Conservation (phyloP, 2,329 filamentous ascomycete genomes). For the Aureobasidium zeae region DNA sequence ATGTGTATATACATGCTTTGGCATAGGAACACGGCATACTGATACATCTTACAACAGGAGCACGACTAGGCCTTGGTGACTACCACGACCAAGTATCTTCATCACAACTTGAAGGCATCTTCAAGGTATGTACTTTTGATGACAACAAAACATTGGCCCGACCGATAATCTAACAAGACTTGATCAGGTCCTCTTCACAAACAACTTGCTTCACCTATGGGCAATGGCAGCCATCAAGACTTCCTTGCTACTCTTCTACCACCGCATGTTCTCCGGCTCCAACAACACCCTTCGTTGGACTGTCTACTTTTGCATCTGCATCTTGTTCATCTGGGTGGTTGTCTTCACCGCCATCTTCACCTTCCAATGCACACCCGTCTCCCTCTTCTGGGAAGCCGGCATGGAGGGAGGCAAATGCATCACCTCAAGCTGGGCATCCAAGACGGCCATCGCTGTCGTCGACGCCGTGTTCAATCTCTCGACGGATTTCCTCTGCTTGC, state of each 20-base stretch:
- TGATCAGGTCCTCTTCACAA: slow-evolving; percentile 8
- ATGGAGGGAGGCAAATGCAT: slow-evolving; percentile 32
- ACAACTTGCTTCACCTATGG: slow-evolving; percentile 10
- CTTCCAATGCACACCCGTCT: slow-evolving; percentile 35
- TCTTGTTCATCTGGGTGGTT: slow-evolving; percentile 27
- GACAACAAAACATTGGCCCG: background rate
- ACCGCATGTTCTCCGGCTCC: slow-evolving; percentile 34
- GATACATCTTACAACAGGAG: too few species aligned
- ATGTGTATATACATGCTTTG: background rate
- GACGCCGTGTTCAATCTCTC: slow-evolving; percentile 29
- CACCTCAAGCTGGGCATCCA: slow-evolving; percentile 17
- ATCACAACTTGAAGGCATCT: slow-evolving; percentile 1
- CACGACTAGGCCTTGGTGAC: slow-evolving; percentile 6
- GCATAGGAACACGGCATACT: background rate
- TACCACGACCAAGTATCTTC: slow-evolving; percentile 1
- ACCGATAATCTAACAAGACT: slow-evolving; percentile 3
- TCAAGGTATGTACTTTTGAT: slow-evolving; percentile 5
- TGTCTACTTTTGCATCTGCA: slow-evolving; percentile 24
- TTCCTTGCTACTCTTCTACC: slow-evolving; percentile 40
- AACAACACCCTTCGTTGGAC: slow-evolving; percentile 30
- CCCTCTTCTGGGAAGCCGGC: slow-evolving; percentile 33
- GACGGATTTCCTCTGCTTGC: slow-evolving; percentile 29
- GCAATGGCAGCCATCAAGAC: slow-evolving; percentile 26
- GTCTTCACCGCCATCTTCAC: slow-evolving; percentile 29
- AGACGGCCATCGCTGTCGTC: slow-evolving; percentile 35